Evolutionary conservation across 192 early-diverging fungal species (phyloP).

Genomic region (Backusella circina): DNA sequence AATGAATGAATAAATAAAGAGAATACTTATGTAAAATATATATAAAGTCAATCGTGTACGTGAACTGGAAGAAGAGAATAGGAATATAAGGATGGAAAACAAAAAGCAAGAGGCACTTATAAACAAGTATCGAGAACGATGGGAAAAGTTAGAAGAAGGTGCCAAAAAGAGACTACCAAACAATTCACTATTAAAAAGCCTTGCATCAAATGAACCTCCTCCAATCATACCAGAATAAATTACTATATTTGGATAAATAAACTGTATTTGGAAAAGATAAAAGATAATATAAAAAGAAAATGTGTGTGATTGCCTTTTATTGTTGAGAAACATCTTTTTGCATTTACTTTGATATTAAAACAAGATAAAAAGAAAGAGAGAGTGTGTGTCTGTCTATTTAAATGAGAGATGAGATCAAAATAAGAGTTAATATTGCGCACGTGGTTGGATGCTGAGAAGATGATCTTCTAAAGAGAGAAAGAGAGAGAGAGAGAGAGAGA

Average conservation of each 20-base stretch:
- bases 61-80: constrained; percentile 60
- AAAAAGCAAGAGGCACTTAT: constrained; percentile 50
- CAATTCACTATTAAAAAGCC: not conserved
- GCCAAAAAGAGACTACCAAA: constrained; percentile 50
- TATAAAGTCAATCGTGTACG: constrained; percentile 35
- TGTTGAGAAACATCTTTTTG: not conserved
- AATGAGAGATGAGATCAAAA: not conserved
- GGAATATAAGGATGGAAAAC: constrained; percentile 38
- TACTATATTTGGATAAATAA: not conserved
- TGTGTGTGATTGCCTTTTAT: not conserved
- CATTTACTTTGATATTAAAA: not conserved
- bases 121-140: constrained; percentile 69
- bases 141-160: constrained; percentile 77
- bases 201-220: not conserved
- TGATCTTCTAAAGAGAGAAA: no score
- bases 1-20: not conserved
- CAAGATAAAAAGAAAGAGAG: no score
- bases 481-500: no score
- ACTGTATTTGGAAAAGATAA: not conserved
- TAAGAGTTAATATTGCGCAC: not conserved
- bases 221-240: not conserved
- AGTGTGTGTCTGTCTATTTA: no score
- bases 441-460: not conserved
- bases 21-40: not conserved
- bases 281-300: no score